Base-by-base conservation (phyloP, 306 rosid species). In the Spatholobus suberectus region DNA sequence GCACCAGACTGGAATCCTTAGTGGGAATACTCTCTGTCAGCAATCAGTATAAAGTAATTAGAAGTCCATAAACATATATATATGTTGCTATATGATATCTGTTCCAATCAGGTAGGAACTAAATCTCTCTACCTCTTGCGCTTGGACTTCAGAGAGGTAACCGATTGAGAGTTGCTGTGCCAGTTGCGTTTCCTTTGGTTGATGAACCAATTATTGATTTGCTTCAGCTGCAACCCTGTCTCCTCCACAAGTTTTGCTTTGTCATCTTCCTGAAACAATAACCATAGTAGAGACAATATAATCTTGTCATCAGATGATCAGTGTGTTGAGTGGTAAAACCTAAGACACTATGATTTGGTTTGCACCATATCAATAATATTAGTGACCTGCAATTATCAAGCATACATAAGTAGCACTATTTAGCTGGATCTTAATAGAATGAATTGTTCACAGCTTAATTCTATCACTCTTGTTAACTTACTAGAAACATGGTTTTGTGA, bases 191-290 rank as follows among this genome's bases (percentile, higher is more conserved):
- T 96, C 86, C 99, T 91, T 91, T 96, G 99, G 79, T 96, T 96
- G 55, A 96, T 96, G 86, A 96, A 96, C 99, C 99, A 96, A 65
- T 96, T 96, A 83, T 96, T 96, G 81, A 96, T 94, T 82, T 96
- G 99, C 89, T 96, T 96, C 85, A 96, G 92, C 90, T 96, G 99
- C 93, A 96, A 75, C 6, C 99, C 99, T 75, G 99, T 96, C 79
- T 96, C 99, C 83, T 96, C 99, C 77, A 96, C 99, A 0, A 96
- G 99, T 81, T 94, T 96, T 55, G 97, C 98, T 88, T 96, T 96
- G 87, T 96, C 99, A 77, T 96, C 99, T 87, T 96, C 99, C 99
- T 96, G 85, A 63, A 73, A 69, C 43, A 73, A 61, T 6, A 23
- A 55, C 58, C 59, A 78, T 5, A 12, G 14, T 24, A 29, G 32